A percentile compares a stretch with the other conserved stretches of the same genome.
Evolutionary conservation across 495 filamentous ascomycete genomes (phyloP).

Genomic region (Penicillium parvum): DNA sequence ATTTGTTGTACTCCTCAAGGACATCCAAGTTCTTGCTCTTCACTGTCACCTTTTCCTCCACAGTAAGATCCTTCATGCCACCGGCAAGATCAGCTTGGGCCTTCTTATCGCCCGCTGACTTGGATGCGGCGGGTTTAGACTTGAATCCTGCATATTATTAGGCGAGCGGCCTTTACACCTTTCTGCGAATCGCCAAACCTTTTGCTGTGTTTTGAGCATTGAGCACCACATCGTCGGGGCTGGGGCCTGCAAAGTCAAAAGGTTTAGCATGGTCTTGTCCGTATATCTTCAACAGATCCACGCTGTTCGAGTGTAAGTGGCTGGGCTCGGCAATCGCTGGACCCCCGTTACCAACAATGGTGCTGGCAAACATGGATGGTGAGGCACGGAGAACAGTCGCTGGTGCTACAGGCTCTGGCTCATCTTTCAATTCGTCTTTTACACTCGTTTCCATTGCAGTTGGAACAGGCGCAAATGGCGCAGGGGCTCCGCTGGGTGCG

Average conservation of each 20-base stretch:
- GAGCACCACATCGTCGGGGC: conserved; percentile 87
- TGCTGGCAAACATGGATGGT: conserved; percentile 67
- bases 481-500: conserved; percentile 12
- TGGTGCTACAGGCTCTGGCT: conserved; percentile 13
- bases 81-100: conserved; percentile 34
- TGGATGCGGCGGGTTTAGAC: conserved; percentile 41
- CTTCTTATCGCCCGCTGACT: conserved; percentile 41
- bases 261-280: conserved; percentile 45
- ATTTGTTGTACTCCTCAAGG: conserved; percentile 70
- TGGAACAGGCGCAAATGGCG: conserved; percentile 1
- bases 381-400: conserved; percentile 30
- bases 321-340: conserved; percentile 33
- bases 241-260: conserved; percentile 79
- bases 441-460: background rate
- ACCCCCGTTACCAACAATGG: conserved; percentile 52
- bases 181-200: conserved; percentile 64
- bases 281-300: conserved; percentile 52
- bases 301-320: conserved; percentile 33
- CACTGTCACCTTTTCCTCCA: conserved; percentile 66
- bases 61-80: conserved; percentile 54
- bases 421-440: conserved; percentile 2
- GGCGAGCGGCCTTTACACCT: conserved; percentile 31
- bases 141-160: conserved; percentile 47
- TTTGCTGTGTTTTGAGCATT: conserved; percentile 76
- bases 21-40: conserved; percentile 88